Evolutionary conservation across 208 protist species (phyloP).

Genomic region (Crithidia expoeki): DNA sequence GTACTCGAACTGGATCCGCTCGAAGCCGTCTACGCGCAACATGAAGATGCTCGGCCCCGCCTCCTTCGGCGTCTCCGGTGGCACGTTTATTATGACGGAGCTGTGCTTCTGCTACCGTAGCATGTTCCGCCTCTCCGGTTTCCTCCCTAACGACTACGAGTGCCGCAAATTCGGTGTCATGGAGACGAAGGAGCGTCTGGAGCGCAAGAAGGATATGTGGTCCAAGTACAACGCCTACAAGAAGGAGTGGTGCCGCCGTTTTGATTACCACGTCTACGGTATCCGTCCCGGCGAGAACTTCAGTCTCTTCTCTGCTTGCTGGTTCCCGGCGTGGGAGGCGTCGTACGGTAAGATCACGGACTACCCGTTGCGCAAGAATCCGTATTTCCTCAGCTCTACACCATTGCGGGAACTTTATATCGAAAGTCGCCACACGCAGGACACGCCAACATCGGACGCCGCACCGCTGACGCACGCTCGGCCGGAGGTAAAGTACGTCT

Average conservation of each 20-base stretch:
- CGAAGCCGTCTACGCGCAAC: conserved; percentile 68
- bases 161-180: conserved; percentile 88
- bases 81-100: conserved; percentile 70
- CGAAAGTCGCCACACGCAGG: conserved; percentile 52
- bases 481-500: conserved; percentile 85
- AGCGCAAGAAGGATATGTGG: conserved; percentile 82
- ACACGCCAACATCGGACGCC: conserved; percentile 56
- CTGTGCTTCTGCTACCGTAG: conserved; percentile 83
- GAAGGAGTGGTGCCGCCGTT: conserved; percentile 90
- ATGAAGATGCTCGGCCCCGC: conserved; percentile 46
- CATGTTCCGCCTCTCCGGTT: conserved; percentile 78
- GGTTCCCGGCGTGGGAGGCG: conserved; percentile 67
- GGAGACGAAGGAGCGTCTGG: conserved; percentile 75
- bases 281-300: conserved; percentile 87
- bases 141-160: conserved; percentile 88
- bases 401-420: conserved; percentile 70
- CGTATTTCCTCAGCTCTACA: conserved; percentile 84
- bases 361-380: conserved; percentile 89
- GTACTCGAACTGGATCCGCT: conserved; percentile 77
- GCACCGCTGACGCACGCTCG: conserved; percentile 63
- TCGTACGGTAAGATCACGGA: conserved; percentile 71
- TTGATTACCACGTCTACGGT: conserved; percentile 90
- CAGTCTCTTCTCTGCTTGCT: conserved; percentile 85
- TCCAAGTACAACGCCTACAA: conserved; percentile 89
- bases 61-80: conserved; percentile 33